Evolutionary conservation across 2,329 filamentous ascomycete genomes (phyloP), one percentile per base, ranked within the genome.

Genomic region (Colletotrichum horii): DNA sequence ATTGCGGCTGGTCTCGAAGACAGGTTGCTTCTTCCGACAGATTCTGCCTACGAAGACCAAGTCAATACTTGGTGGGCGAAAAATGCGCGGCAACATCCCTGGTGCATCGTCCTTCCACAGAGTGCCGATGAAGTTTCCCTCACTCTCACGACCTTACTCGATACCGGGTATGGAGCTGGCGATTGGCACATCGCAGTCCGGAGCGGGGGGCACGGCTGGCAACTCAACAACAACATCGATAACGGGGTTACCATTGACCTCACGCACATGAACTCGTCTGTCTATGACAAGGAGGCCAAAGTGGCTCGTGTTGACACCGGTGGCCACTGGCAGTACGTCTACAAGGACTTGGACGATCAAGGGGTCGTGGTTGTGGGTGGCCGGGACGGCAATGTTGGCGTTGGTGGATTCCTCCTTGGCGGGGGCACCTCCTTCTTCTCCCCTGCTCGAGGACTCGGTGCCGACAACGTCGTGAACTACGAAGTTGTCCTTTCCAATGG

Each of bases 401-500:
- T 83, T 14, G 80, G 77, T 9, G 81, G 82, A 3, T 76, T 83
- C 7, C 71, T 82, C 11, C 78, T 82, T 4, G 82, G 81, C 15
- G 81, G 80, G 0, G 80, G 80, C 5, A 79, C 72, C 22, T 78
- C 79, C 30, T 78, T 78, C 60, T 77, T 75, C 65, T 77, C 77
- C 2, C 66, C 58, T 2, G 26, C 32, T 8, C 32, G 56, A 8
- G 88, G 88, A 2, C 85, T 85, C 48, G 83, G 80, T 15, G 85
- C 83, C 75, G 87, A 87, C 77, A 84, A 81, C 52, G 81, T 88
- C 22, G 71, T 79, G 36, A 84, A 83, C 69, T 86, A 81, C 64
- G 82, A 88, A 75, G 82, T 89, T 43, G 87, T 89, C 6, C 83
- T 88, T 3, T 83, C 85, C 5, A 80, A 83, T 66, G 87, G 87